Base-by-base conservation (phyloP, 208 protist species). In the Trypanosomatidae sp. region DNA sequence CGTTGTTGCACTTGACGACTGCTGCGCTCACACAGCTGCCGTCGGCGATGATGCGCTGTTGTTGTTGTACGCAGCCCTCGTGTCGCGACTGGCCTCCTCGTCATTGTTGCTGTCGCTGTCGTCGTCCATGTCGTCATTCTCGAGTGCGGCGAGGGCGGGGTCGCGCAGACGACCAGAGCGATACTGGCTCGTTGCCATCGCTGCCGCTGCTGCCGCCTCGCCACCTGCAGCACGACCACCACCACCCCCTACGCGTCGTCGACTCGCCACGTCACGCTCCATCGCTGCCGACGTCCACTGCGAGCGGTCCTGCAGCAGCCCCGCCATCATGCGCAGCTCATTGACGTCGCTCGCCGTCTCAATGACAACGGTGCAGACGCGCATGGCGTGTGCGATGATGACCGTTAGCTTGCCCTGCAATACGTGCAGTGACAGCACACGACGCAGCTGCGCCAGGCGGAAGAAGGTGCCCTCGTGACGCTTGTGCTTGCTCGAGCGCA, bases 401-500 rank as follows among this genome's bases (percentile, higher is more conserved):
- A 91, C 58, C 4, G 77, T 91, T 10, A 91, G 56, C 33, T 73
- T 86, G 10, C 82, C 82, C 37, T 72, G 56, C 16, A 43, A 33
- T 1, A 69, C 61, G 38, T 71, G 67, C 11, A 64, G 42, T 6
- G 70, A 63, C 11, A 91, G 35, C 6, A 91, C 68, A 4, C 58
- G 60, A 20, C 66, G 60, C 22, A 91, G 48, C 2, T 57, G 54
- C 0, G 6, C 13, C 0, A 91, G 61, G 3, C 33, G 67, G 55
- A 91, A 91, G 42, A 91, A 87, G 11, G 73, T 91, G 19, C 73
- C 77, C 42, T 85, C 53, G 35, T 78, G 61, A 0, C 21, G 18
- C 38, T 70, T 66, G 59, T 91, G 76, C 10, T 53, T 25, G 43
- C 56, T 70, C 22, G 67, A 77, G 32, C 76, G 73, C 10, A 91